Evolutionary conservation across 306 rosid species (phyloP).

Genomic region (Gastrolobium villosum): DNA sequence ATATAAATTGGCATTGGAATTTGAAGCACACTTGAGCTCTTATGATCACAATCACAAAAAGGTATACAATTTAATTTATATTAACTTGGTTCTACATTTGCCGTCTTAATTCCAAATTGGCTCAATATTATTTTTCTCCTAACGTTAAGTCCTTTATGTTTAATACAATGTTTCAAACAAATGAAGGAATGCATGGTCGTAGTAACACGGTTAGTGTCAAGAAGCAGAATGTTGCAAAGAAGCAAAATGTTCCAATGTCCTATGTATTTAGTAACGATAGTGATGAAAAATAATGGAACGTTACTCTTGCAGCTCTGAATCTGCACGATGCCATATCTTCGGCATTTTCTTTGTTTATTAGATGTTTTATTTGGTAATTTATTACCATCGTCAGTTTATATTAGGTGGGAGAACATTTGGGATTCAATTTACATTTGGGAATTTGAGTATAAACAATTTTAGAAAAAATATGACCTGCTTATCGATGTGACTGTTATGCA

Average conservation of each 20-base stretch:
- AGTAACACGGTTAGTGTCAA: constrained; percentile 59
- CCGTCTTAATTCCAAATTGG: not conserved
- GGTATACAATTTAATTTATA: not conserved
- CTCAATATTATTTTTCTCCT: constrained; percentile 1
- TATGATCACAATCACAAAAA: constrained; percentile 64
- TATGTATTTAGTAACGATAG: constrained; percentile 67
- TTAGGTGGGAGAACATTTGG: no score
- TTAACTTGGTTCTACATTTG: constrained; percentile 3
- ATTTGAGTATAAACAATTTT: no score
- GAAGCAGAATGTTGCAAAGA: constrained; percentile 42
- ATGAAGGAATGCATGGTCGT: constrained; percentile 87
- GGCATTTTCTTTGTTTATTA: no score
- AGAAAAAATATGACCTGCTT: no score
- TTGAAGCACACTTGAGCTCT: constrained; percentile 80
- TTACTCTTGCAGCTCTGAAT: constrained; percentile 4
- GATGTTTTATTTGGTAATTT: no score
- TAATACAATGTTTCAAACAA: constrained; percentile 75
- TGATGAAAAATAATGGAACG: constrained; percentile 60
- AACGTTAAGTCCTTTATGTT: constrained; percentile 17
- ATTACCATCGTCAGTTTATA: no score
- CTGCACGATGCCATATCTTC: constrained; percentile 24
- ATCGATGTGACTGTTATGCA: no score
- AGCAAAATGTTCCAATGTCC: constrained; percentile 18
- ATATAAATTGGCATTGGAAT: constrained; percentile 75
- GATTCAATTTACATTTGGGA: no score